phyloP scores from a whole-genome alignment of 495 filamentous ascomycete genomes.

The Penicillium cinerascens region DNA sequence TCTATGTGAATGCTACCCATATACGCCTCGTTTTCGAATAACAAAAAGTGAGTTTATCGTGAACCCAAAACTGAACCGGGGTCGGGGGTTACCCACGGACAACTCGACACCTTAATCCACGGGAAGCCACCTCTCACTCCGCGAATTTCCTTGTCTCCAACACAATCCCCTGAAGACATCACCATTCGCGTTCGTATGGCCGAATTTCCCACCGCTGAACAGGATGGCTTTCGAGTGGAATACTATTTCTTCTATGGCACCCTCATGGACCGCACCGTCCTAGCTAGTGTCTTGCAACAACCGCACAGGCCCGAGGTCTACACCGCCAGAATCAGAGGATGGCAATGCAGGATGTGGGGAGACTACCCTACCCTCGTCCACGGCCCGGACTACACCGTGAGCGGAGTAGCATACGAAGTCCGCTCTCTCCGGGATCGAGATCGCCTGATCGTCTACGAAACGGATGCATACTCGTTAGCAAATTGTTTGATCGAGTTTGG shows the following conservation, averaged over 20 bases:
- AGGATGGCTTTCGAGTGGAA: background rate
- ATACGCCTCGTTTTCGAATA: too few species aligned
- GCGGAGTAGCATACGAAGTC: background rate
- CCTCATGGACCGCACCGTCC: background rate
- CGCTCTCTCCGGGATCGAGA: background rate
- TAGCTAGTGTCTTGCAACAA: background rate
- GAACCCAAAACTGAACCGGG: background rate
- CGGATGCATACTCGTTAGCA: background rate
- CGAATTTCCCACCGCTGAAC: background rate
- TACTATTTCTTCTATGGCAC: background rate
- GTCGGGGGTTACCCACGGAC: background rate
- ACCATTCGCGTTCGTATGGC: background rate
- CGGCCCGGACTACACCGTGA: background rate
- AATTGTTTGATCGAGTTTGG: background rate
- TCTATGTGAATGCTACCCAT: too few species aligned
- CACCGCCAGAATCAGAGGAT: background rate
- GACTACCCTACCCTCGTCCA: background rate
- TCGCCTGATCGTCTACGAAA: background rate
- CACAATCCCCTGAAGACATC: background rate
- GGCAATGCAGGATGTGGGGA: background rate
- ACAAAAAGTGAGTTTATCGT: background rate
- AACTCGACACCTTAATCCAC: background rate
- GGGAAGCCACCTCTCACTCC: background rate
- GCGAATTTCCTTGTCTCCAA: background rate
- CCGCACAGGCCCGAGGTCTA: background rate